phyloP scores from a whole-genome alignment of 345 rosid genomes.

The Leavenworthia alabamica region DNA sequence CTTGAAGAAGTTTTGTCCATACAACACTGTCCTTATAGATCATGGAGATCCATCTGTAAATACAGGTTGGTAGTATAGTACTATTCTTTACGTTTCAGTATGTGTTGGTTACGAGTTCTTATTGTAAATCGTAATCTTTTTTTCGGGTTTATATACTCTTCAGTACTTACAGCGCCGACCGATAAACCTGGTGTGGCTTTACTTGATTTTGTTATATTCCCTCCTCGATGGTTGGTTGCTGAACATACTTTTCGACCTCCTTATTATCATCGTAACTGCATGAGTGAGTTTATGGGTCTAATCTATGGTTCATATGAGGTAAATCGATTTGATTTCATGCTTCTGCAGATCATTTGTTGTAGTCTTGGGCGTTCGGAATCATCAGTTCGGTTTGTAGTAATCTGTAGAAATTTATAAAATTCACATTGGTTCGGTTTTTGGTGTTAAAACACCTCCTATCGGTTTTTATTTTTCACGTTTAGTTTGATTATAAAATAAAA shows the following conservation, averaged over 20 bases:
- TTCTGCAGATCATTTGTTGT: background rate
- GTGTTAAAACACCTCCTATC: too few species aligned
- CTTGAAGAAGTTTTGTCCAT: constrained; percentile 85
- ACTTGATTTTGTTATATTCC: constrained; percentile 92
- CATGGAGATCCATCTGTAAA: constrained; percentile 93
- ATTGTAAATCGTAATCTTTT: too few species aligned
- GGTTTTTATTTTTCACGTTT: too few species aligned
- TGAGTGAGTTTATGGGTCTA: constrained; percentile 99
- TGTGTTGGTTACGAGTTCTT: background rate
- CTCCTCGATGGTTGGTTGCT: constrained; percentile 94
- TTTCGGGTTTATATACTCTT: constrained; percentile 9
- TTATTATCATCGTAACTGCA: constrained; percentile 94
- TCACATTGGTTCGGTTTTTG: too few species aligned
- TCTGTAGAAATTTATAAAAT: too few species aligned
- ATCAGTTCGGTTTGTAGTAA: too few species aligned
- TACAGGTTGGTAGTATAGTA: constrained; percentile 47
- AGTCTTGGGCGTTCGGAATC: too few species aligned
- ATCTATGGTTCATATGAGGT: constrained; percentile 95
- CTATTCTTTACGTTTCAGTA: background rate
- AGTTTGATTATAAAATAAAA: too few species aligned
- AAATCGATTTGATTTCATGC: background rate
- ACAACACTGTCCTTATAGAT: constrained; percentile 82
- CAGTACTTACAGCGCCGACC: constrained; percentile 94
- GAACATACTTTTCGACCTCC: constrained; percentile 98
- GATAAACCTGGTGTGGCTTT: constrained; percentile 95